Evolutionary conservation across 495 filamentous ascomycete genomes (phyloP).

Genomic region (Xylaria bambusicola): DNA sequence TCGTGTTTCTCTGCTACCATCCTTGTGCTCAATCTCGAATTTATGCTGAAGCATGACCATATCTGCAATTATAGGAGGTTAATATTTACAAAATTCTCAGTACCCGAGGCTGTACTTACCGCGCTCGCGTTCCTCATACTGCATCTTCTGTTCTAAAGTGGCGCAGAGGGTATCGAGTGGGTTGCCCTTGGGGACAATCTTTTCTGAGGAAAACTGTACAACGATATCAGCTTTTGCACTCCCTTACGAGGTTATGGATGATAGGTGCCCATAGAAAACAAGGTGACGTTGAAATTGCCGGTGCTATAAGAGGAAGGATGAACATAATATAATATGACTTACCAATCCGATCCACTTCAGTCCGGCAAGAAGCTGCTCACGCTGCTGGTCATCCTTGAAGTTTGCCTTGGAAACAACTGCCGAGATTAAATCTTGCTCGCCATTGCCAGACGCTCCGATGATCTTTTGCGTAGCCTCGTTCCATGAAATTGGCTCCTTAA

Average conservation of each 20-base stretch:
- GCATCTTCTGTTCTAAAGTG: slow-evolving; percentile 88
- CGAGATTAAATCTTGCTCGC: slow-evolving; percentile 65
- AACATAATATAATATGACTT: not conserved
- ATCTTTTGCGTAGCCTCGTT: slow-evolving; percentile 78
- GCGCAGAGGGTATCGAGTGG: slow-evolving; percentile 89
- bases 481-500: slow-evolving; percentile 69
- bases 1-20: slow-evolving; percentile 67
- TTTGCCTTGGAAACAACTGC: slow-evolving; percentile 74
- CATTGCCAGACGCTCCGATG: slow-evolving; percentile 62
- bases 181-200: slow-evolving; percentile 73
- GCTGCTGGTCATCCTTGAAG: slow-evolving; percentile 72
- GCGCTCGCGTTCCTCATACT: slow-evolving; percentile 79
- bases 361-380: slow-evolving; percentile 72
- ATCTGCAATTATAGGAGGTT: slow-evolving; percentile 10
- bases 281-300: no score
- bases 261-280: not conserved
- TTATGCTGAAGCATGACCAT: slow-evolving; percentile 85
- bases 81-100: not conserved
- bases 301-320: no score
- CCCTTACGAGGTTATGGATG: not conserved
- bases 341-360: slow-evolving; percentile 79
- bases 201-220: slow-evolving; percentile 65
- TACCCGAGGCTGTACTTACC: not conserved
- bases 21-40: slow-evolving; percentile 83
- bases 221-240: not conserved